phyloP scores from a whole-genome alignment of 2,329 filamentous ascomycete genomes.

The Beauveria caledonica region DNA sequence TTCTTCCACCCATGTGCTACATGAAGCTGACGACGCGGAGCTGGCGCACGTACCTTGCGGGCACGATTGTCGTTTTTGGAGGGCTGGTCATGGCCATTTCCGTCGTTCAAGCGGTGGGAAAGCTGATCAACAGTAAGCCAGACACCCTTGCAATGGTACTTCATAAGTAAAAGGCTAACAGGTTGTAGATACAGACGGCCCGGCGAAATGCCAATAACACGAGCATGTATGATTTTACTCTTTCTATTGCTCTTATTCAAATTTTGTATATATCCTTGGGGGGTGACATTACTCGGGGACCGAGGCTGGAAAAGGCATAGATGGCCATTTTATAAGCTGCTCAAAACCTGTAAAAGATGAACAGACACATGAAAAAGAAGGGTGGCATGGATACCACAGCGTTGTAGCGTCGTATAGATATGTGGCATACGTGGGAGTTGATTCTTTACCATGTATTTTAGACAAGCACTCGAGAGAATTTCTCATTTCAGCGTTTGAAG shows the following conservation, averaged over 20 bases:
- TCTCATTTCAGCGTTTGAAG: neutral
- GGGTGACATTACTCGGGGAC: neutral
- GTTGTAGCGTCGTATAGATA: neutral
- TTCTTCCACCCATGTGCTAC: conserved; percentile 89
- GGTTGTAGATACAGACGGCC: conserved; percentile 11
- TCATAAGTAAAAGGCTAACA: neutral
- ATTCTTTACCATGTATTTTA: neutral
- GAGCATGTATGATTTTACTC: neutral
- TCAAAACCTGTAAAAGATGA: neutral
- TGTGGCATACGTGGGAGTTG: conserved; percentile 2
- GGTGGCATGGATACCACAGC: neutral
- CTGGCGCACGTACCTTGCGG: conserved; percentile 65
- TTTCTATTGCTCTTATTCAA: neutral
- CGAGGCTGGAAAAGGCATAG: neutral
- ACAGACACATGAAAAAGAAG: too few relatives aligned
- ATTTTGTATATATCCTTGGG: neutral
- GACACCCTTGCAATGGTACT: neutral
- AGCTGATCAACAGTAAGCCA: conserved; percentile 49
- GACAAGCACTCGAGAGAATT: neutral
- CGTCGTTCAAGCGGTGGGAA: conserved; percentile 61
- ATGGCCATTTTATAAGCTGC: neutral
- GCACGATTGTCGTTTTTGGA: conserved; percentile 70
- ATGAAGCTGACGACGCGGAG: conserved; percentile 78
- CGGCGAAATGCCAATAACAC: conserved; percentile 7
- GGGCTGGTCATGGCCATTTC: conserved; percentile 73